Evolutionary conservation across 805 yeast genomes (phyloP).

Genomic region (Lipomyces spencermartinsiae): DNA sequence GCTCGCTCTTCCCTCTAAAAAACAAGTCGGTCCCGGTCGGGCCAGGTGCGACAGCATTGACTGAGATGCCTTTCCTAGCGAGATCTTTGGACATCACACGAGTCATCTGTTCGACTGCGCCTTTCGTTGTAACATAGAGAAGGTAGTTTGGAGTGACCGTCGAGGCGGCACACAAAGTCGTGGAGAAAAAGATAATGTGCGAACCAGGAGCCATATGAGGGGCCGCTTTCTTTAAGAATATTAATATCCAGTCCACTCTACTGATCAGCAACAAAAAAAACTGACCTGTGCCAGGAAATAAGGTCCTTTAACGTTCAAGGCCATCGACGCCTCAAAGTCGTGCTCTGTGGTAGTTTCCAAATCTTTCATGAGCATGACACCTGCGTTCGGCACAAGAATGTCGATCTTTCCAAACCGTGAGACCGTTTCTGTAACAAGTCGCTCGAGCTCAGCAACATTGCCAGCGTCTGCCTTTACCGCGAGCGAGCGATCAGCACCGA

Average conservation of each 20-base stretch:
- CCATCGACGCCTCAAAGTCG: constrained; percentile 8
- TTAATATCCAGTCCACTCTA: background rate
- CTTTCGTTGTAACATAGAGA: constrained; percentile 63
- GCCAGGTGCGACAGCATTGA: constrained; percentile 58
- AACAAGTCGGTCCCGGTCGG: constrained; percentile 22
- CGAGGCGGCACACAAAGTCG: background rate
- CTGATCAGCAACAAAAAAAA: background rate
- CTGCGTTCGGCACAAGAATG: constrained; percentile 14
- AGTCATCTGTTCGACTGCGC: constrained; percentile 60
- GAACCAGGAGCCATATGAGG: background rate
- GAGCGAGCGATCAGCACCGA: constrained; percentile 10
- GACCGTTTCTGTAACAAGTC: constrained; percentile 39
- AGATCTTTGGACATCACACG: constrained; percentile 56
- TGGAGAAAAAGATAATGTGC: background rate
- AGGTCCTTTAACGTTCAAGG: constrained; percentile 14
- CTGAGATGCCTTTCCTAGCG: constrained; percentile 53
- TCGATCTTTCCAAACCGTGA: constrained; percentile 12
- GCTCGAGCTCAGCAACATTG: constrained; percentile 44
- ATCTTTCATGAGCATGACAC: background rate
- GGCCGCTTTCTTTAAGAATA: background rate
- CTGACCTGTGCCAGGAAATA: constrained; percentile 14
- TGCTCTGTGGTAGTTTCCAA: constrained; percentile 10
- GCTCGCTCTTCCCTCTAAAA: constrained; percentile 34
- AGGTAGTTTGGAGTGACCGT: constrained; percentile 54
- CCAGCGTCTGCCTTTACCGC: constrained; percentile 40